Base-by-base conservation (phyloP, 371 early-diverging fungal genomes). In the Coemansia sp. region DNA sequence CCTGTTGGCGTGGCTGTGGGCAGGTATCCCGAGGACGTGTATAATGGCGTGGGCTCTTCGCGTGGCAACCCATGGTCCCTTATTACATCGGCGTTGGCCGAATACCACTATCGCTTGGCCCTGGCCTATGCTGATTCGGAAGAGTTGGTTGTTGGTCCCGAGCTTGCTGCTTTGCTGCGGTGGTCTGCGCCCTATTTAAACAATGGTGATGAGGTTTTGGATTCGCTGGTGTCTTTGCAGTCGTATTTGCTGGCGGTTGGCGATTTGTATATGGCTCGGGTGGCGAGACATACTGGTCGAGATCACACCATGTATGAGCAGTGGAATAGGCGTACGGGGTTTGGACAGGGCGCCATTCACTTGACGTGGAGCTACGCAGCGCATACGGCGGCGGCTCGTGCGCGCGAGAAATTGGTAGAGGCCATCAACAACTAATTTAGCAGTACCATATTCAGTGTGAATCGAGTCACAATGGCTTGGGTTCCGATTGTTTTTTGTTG, bases 41-140 rank as follows among this genome's bases (percentile, higher is more conserved):
- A 91, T 57, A 77, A 88, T 55, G 90, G 89, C 24, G 69, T 83
- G 44, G 84, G 80, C 8, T 59, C 70, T 1, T 55, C 60, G 1
- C 33, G 51, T 5, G 91, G 91, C n/a, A 89, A 90, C 62, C 91
- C 91, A 2, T 90, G 90, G 93, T 82, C 88, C 37, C 74, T 92
- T 9, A 60, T 81, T 7, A 92, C 91, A 0, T 69, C 81, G 9
- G 82, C 83, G 0, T 46, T 82, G 36, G 86, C 91, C 9, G 90
- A 93, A 59, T 59, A 86, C 10, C 82, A 86, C 47, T 90, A 89
- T 70, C 72, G 80, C 14, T 14, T 76, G 54, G 71, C 62, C 0
- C 14, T n/a, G 0, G 29, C 7, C 24, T 36, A 56, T n/a, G 34
- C 12, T 4, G 14, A 8, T 16, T 0, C 18, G 24, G 37, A 39